Percentiles rank a stretch among this genome's conserved stretches.
phyloP scores from a whole-genome alignment of 495 filamentous ascomycete species.

The Penicilliopsis zonata region DNA sequence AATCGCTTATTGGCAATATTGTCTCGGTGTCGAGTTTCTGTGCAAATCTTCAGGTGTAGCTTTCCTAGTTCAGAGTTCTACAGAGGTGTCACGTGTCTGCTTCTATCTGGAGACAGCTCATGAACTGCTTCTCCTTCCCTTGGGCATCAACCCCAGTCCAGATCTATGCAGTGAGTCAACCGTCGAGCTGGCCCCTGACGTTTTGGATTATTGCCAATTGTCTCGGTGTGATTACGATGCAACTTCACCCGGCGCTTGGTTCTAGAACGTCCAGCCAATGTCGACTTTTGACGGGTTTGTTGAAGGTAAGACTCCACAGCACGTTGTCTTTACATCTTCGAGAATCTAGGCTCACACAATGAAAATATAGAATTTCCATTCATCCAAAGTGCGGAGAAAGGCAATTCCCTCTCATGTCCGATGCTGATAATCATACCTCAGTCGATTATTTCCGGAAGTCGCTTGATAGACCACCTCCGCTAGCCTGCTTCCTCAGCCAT shows the following conservation, averaged over 20 bases:
- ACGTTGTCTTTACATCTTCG: constrained; percentile 3
- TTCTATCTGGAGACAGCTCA: too few relatives aligned
- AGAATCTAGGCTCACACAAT: too few relatives aligned
- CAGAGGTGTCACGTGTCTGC: too few relatives aligned
- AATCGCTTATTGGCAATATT: too few relatives aligned
- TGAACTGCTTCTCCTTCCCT: too few relatives aligned
- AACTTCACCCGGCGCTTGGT: not conserved
- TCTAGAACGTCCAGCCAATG: constrained; percentile 29
- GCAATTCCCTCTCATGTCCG: not conserved
- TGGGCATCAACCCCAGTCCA: too few relatives aligned
- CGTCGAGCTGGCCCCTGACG: too few relatives aligned
- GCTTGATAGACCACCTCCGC: constrained; percentile 42
- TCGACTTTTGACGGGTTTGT: constrained; percentile 73
- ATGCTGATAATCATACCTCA: constrained; percentile 11
- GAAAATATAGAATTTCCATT: constrained; percentile 24
- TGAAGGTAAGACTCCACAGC: constrained; percentile 24
- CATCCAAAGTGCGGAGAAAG: constrained; percentile 19
- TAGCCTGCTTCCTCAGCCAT: constrained; percentile 88
- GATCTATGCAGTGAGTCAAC: too few relatives aligned
- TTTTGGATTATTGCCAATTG: not conserved
- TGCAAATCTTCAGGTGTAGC: too few relatives aligned
- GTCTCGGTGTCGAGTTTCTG: too few relatives aligned
- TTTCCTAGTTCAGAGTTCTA: too few relatives aligned
- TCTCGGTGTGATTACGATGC: not conserved
- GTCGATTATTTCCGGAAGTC: constrained; percentile 75